Evolutionary conservation across 768 basidiomycete species (phyloP).

Genomic region (Suillus sp.): DNA sequence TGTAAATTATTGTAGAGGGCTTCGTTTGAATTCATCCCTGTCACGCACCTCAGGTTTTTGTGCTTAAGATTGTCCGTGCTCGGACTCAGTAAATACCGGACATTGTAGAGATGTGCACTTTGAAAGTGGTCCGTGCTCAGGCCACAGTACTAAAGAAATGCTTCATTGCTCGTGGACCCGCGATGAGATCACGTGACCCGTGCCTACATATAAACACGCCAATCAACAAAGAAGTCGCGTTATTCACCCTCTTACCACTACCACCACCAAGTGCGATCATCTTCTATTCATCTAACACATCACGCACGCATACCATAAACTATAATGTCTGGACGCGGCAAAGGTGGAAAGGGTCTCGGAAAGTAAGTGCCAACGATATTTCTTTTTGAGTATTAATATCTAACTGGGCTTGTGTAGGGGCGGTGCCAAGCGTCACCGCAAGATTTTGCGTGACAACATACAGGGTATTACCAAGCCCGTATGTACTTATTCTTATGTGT

Average conservation of each 20-base stretch:
- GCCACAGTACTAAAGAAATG: not conserved
- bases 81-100: not conserved
- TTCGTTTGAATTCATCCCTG: not conserved
- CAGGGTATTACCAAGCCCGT: slow-evolving; percentile 56
- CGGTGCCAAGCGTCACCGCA: slow-evolving; percentile 49
- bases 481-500: slow-evolving; percentile 29
- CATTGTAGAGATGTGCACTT: not conserved
- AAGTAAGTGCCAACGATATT: slow-evolving; percentile 29
- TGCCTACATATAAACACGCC: slow-evolving; percentile 34
- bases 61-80: not conserved
- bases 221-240: slow-evolving; percentile 33
- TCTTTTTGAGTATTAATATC: not conserved
- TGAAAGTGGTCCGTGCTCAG: slow-evolving; percentile 2
- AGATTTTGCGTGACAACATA: slow-evolving; percentile 49
- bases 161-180: not conserved
- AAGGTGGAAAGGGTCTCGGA: slow-evolving; percentile 53
- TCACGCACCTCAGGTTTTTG: not conserved
- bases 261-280: slow-evolving; percentile 18
- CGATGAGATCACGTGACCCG: slow-evolving; percentile 25
- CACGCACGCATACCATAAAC: slow-evolving; percentile 14
- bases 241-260: slow-evolving; percentile 27
- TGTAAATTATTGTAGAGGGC: not conserved
- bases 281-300: slow-evolving; percentile 12
- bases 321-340: slow-evolving; percentile 50
- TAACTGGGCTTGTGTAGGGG: slow-evolving; percentile 31